Conservation (phyloP, 805 yeast species). For the Zygotorulaspora chibaensis region DNA sequence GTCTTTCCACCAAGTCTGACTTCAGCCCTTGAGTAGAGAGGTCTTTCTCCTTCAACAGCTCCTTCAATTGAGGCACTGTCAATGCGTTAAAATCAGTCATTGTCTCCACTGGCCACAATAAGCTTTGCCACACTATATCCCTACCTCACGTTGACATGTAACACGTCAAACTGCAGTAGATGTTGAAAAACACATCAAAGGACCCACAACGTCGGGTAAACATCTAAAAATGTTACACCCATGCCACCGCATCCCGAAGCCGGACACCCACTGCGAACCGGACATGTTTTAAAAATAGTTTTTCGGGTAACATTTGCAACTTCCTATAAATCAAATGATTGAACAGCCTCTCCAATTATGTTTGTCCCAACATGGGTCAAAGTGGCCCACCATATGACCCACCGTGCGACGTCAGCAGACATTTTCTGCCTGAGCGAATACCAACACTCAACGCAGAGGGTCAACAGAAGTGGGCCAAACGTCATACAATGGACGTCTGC, state of each 20-base stretch:
- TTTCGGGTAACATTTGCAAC: neutral
- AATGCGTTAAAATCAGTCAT: slow-evolving; percentile 58
- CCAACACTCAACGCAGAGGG: neutral
- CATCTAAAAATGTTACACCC: too few species aligned
- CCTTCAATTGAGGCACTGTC: slow-evolving; percentile 83
- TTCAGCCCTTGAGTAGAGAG: slow-evolving; percentile 75
- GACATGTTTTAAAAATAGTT: neutral
- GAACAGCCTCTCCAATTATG: neutral
- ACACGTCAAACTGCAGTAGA: too few species aligned
- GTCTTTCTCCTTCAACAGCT: slow-evolving; percentile 60
- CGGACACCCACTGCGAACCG: too few species aligned
- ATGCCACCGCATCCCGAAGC: too few species aligned
- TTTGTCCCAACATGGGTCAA: slow-evolving; percentile 1
- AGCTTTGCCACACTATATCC: too few species aligned
- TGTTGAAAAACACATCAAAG: too few species aligned
- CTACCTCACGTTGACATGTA: too few species aligned
- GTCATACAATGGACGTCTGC: neutral
- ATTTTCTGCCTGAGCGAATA: neutral
- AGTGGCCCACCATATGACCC: slow-evolving; percentile 1
- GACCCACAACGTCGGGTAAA: too few species aligned
- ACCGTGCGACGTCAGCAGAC: slow-evolving; percentile 1
- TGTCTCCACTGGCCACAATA: neutral
- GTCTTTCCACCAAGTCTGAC: slow-evolving; percentile 64
- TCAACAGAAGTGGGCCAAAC: neutral
- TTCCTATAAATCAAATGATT: slow-evolving; percentile 1